phyloP scores from a whole-genome alignment of 139 green algal species.

The Nannochloris sp. region DNA sequence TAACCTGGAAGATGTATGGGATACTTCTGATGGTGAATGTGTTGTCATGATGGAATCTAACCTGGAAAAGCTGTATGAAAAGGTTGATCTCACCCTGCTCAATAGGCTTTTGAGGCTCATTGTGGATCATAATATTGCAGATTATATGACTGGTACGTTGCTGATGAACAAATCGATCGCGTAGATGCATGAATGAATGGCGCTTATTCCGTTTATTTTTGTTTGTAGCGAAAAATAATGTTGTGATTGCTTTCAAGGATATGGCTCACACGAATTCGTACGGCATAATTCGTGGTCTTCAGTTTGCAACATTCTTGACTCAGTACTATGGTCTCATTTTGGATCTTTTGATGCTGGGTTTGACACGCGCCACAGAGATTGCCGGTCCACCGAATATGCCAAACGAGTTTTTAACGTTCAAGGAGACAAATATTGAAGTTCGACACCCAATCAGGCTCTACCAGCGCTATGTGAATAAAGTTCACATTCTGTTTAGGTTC shows the following conservation, averaged over 20 bases:
- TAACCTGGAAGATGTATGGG: slow-evolving; percentile 92
- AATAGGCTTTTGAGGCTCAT: slow-evolving; percentile 96
- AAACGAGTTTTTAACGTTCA: slow-evolving; percentile 97
- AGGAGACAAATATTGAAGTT: slow-evolving; percentile 73
- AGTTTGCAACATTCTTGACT: slow-evolving; percentile 94
- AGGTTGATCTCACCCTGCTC: slow-evolving; percentile 96
- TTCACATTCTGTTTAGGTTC: slow-evolving; percentile 87
- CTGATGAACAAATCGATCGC: neutral
- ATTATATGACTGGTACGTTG: slow-evolving; percentile 89
- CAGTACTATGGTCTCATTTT: slow-evolving; percentile 96
- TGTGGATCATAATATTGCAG: slow-evolving; percentile 96
- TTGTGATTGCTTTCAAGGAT: slow-evolving; percentile 88
- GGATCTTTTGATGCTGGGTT: slow-evolving; percentile 94
- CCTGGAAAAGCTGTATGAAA: slow-evolving; percentile 98
- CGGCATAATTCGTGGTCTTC: slow-evolving; percentile 93
- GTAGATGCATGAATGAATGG: neutral
- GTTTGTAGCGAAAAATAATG: slow-evolving; percentile 52
- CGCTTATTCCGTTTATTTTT: neutral
- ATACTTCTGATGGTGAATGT: slow-evolving; percentile 92
- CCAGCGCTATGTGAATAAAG: slow-evolving; percentile 83
- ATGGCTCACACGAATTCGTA: slow-evolving; percentile 99
- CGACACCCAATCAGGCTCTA: slow-evolving; percentile 97
- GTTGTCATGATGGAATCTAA: slow-evolving; percentile 95
- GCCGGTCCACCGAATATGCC: slow-evolving; percentile 84
- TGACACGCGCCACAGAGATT: slow-evolving; percentile 91